Percentiles rank a stretch among this genome's conserved stretches.
These are phyloP conservation scores for Aspergillus coremiiformis DNA, from an alignment of 495 filamentous ascomycete genomes.

Conservation along the genomic window DNA sequence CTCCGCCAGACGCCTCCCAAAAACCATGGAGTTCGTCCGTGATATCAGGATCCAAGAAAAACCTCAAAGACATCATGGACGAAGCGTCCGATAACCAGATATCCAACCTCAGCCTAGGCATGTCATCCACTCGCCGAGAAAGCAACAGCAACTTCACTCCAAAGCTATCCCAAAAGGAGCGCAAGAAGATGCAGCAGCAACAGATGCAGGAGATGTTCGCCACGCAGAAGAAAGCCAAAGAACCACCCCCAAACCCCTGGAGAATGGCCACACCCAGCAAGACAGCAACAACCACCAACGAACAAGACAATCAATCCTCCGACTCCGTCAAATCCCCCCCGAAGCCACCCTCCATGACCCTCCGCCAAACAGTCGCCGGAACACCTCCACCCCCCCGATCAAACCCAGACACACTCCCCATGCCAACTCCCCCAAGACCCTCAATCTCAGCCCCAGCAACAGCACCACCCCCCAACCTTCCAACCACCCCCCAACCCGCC, in stretches of 20 bases:
- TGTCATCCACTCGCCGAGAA: slow-evolving; percentile 42
- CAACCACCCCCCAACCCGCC: slow-evolving; percentile 23
- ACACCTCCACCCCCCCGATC: slow-evolving; percentile 30
- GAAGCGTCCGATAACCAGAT: slow-evolving; percentile 56
- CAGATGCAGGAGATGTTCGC: slow-evolving; percentile 48
- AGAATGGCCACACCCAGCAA: slow-evolving; percentile 40
- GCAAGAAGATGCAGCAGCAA: slow-evolving; percentile 73
- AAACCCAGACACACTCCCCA: slow-evolving; percentile 19
- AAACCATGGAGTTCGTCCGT: slow-evolving; percentile 56
- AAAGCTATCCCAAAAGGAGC: slow-evolving; percentile 83
- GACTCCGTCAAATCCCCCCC: slow-evolving; percentile 25
- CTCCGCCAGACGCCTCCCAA: slow-evolving; percentile 9
- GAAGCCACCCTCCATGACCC: slow-evolving; percentile 47
- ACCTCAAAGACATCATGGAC: slow-evolving; percentile 77
- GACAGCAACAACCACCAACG: slow-evolving; percentile 21
- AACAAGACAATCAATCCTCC: slow-evolving; percentile 10
- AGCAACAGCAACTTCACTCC: slow-evolving; percentile 26
- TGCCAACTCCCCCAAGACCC: slow-evolving; percentile 16
- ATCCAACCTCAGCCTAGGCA: slow-evolving; percentile 67
- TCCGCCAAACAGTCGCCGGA: slow-evolving; percentile 56
- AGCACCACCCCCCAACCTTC: slow-evolving; percentile 12
- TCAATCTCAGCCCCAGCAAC: slow-evolving; percentile 18
- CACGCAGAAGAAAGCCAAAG: slow-evolving; percentile 40
- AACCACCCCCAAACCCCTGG: slow-evolving; percentile 62
- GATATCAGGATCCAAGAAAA: slow-evolving; percentile 55